Base-by-base conservation (phyloP, 345 rosid genomes). In the Excoecaria cochinchinensis region DNA sequence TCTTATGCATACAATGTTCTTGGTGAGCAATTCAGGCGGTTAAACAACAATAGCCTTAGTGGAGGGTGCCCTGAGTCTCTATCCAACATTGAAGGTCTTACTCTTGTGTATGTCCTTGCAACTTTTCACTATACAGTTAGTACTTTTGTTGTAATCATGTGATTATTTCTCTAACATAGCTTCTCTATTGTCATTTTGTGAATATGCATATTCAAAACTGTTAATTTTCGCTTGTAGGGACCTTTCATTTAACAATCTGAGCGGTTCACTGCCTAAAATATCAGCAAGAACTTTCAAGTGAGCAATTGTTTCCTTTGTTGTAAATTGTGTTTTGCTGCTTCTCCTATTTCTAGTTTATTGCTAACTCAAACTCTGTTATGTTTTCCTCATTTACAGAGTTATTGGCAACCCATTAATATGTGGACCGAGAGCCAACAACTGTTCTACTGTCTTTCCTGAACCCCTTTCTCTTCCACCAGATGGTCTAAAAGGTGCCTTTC, bases 201-300 rank as follows among this genome's bases (percentile, higher is more conserved):
- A 60, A 0, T 14, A 52, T 61, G 42, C 46, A 9, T 59, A 12
- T 31, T 82, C 58, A 73, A 50, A 21, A 16, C 21, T 72, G 7
- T 42, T 40, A 16, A 71, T 61, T 56, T 71, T 69, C 72, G 55
- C 42, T 70, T 85, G 85, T 75, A 96, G 99, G 61, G 99, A 96
- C 82, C 87, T 96, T 66, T 92, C 99, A 14, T 96, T 82, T 78
- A 96, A 96, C 87, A 96, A 96, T 82, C 83, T 96, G 75, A 92
- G 98, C 8, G 99, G 99, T 76, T 82, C 97, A 44, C 67, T 92
- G 79, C 99, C 99, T 56, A 96, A 89, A 86, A 84, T 92, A 82
- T 90, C 94, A 57, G 92, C 98, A 62, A 90, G 97, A 84, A 93
- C 97, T 44, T 93, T 96, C 87, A 96, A 90, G 99, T 96, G 84